Evolutionary conservation across 2,329 filamentous ascomycete genomes (phyloP).

Genomic region (Aspergillus brunneoviolaceus): DNA sequence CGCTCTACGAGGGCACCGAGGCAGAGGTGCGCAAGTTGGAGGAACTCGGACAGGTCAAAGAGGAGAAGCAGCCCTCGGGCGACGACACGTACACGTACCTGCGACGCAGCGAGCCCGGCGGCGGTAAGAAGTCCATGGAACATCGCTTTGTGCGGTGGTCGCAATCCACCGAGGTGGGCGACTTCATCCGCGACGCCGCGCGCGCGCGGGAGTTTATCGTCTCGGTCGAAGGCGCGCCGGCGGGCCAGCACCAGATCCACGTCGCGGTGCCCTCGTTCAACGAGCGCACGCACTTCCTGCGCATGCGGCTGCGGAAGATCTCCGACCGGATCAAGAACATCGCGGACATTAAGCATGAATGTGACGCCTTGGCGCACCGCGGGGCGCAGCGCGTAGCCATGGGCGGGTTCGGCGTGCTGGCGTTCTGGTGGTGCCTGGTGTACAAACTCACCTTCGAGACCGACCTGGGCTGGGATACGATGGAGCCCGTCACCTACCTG

Average conservation of each 20-base stretch:
- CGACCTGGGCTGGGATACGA: conserved; percentile 81
- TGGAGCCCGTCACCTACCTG: conserved; percentile 88
- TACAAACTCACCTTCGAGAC: conserved; percentile 69
- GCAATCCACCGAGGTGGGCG: conserved; percentile 82
- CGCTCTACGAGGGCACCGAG: conserved; percentile 33
- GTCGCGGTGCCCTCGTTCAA: conserved; percentile 84
- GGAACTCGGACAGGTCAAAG: conserved; percentile 5
- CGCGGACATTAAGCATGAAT: conserved; percentile 75
- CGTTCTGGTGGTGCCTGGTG: conserved; percentile 78
- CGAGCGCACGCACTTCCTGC: conserved; percentile 86
- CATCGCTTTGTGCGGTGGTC: conserved; percentile 81
- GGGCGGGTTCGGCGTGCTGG: conserved; percentile 70
- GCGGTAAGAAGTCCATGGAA: conserved; percentile 16
- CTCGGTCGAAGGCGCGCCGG: conserved; percentile 68
- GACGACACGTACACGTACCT: conserved; percentile 70
- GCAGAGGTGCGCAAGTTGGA: conserved; percentile 43
- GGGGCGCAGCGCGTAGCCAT: conserved; percentile 77
- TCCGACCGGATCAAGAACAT: conserved; percentile 67
- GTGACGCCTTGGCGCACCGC: conserved; percentile 73
- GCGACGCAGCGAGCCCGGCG: conserved; percentile 45
- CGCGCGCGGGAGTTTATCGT: conserved; percentile 81
- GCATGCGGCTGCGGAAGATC: conserved; percentile 71
- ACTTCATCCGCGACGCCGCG: conserved; percentile 89
- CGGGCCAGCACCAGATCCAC: conserved; percentile 64
- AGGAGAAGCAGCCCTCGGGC: conserved; percentile 33